Conservation (phyloP, 371 early-diverging fungal genomes). For the Rozella allomycis region DNA sequence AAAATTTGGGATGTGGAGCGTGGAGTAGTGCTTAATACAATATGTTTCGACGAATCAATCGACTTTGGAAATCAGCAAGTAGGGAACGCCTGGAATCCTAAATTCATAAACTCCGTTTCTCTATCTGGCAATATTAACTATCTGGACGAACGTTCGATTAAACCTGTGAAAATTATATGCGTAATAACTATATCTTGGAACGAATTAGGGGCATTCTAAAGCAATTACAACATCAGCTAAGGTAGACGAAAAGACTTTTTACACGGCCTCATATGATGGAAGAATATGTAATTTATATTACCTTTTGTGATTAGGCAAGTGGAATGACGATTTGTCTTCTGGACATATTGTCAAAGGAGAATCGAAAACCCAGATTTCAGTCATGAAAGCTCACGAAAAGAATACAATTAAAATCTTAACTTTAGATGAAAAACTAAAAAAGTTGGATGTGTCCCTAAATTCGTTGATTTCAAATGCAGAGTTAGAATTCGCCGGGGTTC, state of each 20-base stretch:
- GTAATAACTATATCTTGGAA: no score
- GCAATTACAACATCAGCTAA: conserved; percentile 56
- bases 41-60: conserved; percentile 25
- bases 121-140: conserved; percentile 61
- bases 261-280: conserved; percentile 80
- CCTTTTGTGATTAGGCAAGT: conserved; percentile 10
- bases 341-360: conserved; percentile 8
- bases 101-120: conserved; percentile 47
- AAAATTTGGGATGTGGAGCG: conserved; percentile 76
- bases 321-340: conserved; percentile 22
- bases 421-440: no score
- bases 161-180: conserved; percentile 21
- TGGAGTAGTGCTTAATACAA: conserved; percentile 33
- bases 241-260: conserved; percentile 29
- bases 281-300: conserved; percentile 26
- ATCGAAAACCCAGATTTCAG: conserved; percentile 38
- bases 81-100: conserved; percentile 70
- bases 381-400: no score
- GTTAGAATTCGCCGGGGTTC: no score
- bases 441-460: no score
- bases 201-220: conserved; percentile 57
- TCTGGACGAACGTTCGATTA: conserved; percentile 36
- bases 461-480: no score
- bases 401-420: no score
- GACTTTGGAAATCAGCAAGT: conserved; percentile 64